Base-by-base conservation (phyloP, 768 basidiomycete genomes). In the Lactifluus piperatus region DNA sequence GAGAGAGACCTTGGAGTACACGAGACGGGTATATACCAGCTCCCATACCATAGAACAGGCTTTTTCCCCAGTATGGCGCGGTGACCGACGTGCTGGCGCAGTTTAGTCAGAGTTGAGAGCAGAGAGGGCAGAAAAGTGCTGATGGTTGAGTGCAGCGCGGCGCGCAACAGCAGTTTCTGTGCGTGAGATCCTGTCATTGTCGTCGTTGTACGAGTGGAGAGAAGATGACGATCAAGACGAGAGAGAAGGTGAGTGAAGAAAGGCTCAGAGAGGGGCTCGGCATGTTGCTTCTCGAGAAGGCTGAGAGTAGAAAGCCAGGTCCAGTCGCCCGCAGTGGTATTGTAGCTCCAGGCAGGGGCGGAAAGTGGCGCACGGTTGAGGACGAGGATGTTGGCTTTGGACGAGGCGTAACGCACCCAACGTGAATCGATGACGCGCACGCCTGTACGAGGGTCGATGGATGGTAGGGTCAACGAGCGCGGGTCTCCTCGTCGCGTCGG, bases 261-360 rank as follows among this genome's bases (percentile, higher is more conserved):
- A 34, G 10, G 58, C 7, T 32, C 22, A 27, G 58, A 26, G 22
- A 45, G 52, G 7, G 52, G 37, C 10, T 52, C 52, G 9, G 58
- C 46, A 34, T 61, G 50, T 16, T 43, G 14, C 22, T 8, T 43
- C 32, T 61, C 62, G 16, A 52, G 43, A 32, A 6, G 27, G 48
- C 54, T 34, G 11, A 63, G 58, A 13, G 41, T 24, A 13, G 24
- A 36, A 5, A 61, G 59, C 62, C 59, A 61, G 29, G 52, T 44
- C 34, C 48, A 46, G 30, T 55, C 44, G n/a, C 59, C 36, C 14
- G 18, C 27, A 6, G 41, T 20, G 27, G 55, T 29, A 29, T 49
- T 26, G 29, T 63, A 61, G 54, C 62, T 63, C 59, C 58, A 63
- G 2, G 58, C 62, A 27, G 62, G 62, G 3, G 59, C 62, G 7